Evolutionary conservation across 2,329 filamentous ascomycete species (phyloP), one percentile per base, ranked within the genome.

Genomic region (Colletotrichum caudatum): DNA sequence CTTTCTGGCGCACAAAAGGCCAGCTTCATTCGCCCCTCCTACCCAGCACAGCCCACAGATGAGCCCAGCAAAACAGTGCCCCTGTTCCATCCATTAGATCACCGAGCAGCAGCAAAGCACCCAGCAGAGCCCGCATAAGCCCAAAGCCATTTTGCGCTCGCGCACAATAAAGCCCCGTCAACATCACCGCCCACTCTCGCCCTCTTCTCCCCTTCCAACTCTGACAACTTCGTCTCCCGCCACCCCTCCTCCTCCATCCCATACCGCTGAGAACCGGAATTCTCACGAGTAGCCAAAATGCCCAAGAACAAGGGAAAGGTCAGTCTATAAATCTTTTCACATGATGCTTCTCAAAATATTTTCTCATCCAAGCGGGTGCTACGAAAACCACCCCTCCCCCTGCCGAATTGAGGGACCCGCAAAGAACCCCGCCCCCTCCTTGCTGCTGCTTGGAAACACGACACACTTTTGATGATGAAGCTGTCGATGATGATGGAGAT

Each of bases 221-320:
- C 37, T 56, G 46, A 56, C 69, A 71, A 29, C 53, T 69, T 53
- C 58, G 48, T 57, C 37, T 51, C 33, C 41, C 56, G 54, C 23
- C 51, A 60, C 64, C 73, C 51, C 66, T 44, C 50, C 56, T 58
- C 54, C 37, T 39, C 57, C 50, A 53, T 66, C 59, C 61, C 44
- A 71, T 73, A 71, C 75, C 69, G 69, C 74, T 75, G 73, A 77
- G 71, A 74, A 77, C 74, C 69, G 75, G 53, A 58, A 64, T 69
- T 69, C 64, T 69, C 64, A 57, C 54, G 44, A 75, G 58, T 67
- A 66, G 74, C 71, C 80, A 91, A 84, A 74, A 98, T 98, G 95
- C 95, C 95, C 81, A 98, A 98, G 94, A 98, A 98, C 84, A 98
- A 98, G 92, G 95, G 95, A 95, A 98, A 97, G 87, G 94, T 97